phyloP scores from a whole-genome alignment of 179 eudicot genomes.

The Silene noctiflora region DNA sequence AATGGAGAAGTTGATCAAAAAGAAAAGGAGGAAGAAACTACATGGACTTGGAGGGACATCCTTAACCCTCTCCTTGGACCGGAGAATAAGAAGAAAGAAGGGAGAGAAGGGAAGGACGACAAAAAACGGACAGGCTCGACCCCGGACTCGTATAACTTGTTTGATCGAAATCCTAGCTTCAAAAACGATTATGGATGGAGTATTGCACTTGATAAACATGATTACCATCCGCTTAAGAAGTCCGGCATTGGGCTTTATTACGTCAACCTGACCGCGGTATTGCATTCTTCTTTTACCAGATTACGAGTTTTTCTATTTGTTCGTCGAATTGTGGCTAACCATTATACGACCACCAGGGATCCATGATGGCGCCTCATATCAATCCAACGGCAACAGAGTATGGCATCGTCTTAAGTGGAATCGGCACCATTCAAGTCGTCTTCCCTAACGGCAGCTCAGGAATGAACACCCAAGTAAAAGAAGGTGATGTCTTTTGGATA shows the following conservation, averaged over 20 bases:
- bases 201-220: slow-evolving; percentile 50
- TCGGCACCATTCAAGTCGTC: slow-evolving; percentile 67
- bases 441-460: slow-evolving; percentile 78
- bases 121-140: slow-evolving; percentile 38
- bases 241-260: slow-evolving; percentile 59
- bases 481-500: slow-evolving; percentile 76
- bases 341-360: slow-evolving; percentile 43
- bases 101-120: slow-evolving; percentile 11
- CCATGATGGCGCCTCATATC: slow-evolving; percentile 94
- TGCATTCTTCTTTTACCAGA: not conserved
- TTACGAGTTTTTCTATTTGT: not conserved
- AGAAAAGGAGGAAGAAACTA: slow-evolving; percentile 22
- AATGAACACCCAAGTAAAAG: slow-evolving; percentile 52
- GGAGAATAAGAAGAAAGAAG: slow-evolving; percentile 20
- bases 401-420: slow-evolving; percentile 63
- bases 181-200: slow-evolving; percentile 77
- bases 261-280: slow-evolving; percentile 81
- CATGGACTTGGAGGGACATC: slow-evolving; percentile 49
- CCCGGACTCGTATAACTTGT: slow-evolving; percentile 61
- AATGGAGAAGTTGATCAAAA: slow-evolving; percentile 11
- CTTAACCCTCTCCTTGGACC: slow-evolving; percentile 40
- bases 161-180: slow-evolving; percentile 51
- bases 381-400: slow-evolving; percentile 82
- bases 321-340: not conserved
- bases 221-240: slow-evolving; percentile 52